phyloP scores from a whole-genome alignment of 495 filamentous ascomycete species.

The Trypethelium eluteriae region DNA sequence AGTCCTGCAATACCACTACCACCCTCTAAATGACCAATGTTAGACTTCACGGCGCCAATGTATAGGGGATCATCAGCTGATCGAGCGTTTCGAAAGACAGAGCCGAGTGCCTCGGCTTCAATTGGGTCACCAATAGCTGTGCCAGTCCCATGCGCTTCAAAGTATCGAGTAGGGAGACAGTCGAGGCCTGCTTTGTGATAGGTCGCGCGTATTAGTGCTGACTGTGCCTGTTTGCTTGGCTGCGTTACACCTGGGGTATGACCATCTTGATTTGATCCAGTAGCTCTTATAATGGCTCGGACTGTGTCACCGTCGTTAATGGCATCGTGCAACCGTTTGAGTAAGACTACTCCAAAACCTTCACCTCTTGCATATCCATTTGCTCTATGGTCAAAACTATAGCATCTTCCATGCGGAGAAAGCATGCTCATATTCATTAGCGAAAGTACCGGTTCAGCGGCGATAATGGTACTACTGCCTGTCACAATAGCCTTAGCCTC shows the following conservation, averaged over 20 bases:
- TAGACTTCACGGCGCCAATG: conserved; percentile 13
- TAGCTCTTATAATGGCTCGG: conserved; percentile 6
- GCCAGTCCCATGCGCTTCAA: conserved; percentile 36
- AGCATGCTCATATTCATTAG: not conserved
- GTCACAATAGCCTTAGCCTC: not conserved
- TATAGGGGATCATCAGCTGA: conserved; percentile 6
- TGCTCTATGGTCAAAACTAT: conserved; percentile 11
- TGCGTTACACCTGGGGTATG: not conserved
- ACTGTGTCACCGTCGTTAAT: conserved; percentile 7
- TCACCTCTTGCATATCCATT: conserved; percentile 39
- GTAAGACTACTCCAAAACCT: conserved; percentile 32
- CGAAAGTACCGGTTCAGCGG: not conserved
- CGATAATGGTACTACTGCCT: not conserved
- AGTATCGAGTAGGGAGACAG: not conserved
- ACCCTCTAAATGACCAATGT: conserved; percentile 44
- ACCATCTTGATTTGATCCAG: not conserved
- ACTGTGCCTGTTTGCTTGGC: not conserved
- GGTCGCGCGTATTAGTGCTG: not conserved
- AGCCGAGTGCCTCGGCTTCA: conserved; percentile 15
- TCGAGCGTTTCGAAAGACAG: not conserved
- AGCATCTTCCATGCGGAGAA: conserved; percentile 9
- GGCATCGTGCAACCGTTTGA: conserved; percentile 18
- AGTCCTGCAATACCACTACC: conserved; percentile 50
- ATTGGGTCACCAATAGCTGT: conserved; percentile 36
- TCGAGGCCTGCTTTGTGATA: not conserved